Base-by-base conservation (phyloP, 225 moss, liverwort and hornwort genomes). In the Polytrichum commune region DNA sequence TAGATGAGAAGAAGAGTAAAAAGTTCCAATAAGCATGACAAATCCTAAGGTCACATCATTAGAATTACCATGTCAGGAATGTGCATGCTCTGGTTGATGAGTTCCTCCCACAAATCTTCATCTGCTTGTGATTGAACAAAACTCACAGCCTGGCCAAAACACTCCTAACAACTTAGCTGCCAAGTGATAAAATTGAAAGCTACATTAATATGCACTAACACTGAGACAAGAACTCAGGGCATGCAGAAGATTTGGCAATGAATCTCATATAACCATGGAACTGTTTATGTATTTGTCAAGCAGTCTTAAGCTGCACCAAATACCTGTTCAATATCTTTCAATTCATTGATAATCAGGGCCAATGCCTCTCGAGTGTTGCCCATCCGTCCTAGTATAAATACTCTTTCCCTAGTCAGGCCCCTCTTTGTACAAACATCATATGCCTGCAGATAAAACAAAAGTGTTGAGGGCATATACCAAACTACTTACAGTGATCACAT, bases 41-140 rank as follows among this genome's bases (percentile, higher is more conserved):
- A 38, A 46, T 46, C 46, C 46, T 16, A 46, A 46, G 46, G 46
- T 35, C 46, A 46, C 4, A 46, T 46, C 46, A 46, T 46, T 46
- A 16, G 16, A 46, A 67, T 46, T 87, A 98, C 98, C 95, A 98
- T 88, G 56, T 95, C 98, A 66, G 98, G 93, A 77, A 92, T 93
- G 75, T 87, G 91, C 83, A 98, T 75, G 80, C 95, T 95, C 84
- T 90, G 93, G 77, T 86, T 93, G 72, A 98, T 91, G 75, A 98
- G 98, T 79, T 91, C 98, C 77, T 93, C 98, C 98, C 98, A 98
- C 66, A 98, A 69, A 65, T 98, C 98, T 65, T 93, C 92, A 65
- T 98, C 98, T 77, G 93, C 93, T 84, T 98, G 98, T 22, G 93
- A 81, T 76, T 88, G 79, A 55, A 98, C 87, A 77, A 98, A 98